A percentile compares a stretch with the other conserved stretches of the same genome.
Evolutionary conservation across 352 stramenopile species (phyloP).

Genomic region (Pythium grandisporangium): DNA sequence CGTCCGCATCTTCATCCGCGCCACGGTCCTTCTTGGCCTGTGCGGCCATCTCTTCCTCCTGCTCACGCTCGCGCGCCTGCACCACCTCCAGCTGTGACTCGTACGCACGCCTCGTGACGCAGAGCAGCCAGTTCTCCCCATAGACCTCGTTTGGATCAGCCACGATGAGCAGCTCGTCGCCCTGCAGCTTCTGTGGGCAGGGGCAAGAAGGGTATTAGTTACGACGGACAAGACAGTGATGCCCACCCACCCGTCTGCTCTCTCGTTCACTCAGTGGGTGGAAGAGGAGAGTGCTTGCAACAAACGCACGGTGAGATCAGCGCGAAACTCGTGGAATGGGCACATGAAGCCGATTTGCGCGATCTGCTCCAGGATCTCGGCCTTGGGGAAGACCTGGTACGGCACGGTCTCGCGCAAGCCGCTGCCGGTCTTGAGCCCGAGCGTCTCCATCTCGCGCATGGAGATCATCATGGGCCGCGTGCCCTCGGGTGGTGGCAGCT

Average conservation of each 20-base stretch:
- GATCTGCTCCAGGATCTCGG: slow-evolving; percentile 68
- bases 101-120: slow-evolving; percentile 51
- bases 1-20: slow-evolving; percentile 37
- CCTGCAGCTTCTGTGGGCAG: slow-evolving; percentile 58
- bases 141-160: slow-evolving; percentile 68
- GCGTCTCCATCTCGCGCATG: slow-evolving; percentile 79
- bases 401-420: slow-evolving; percentile 65
- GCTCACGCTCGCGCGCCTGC: slow-evolving; percentile 32
- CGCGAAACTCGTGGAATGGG: slow-evolving; percentile 64
- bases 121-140: slow-evolving; percentile 81
- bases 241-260: too few relatives aligned
- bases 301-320: slow-evolving; percentile 34
- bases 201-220: too few relatives aligned
- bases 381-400: slow-evolving; percentile 61
- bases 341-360: slow-evolving; percentile 75
- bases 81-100: slow-evolving; percentile 63
- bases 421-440: slow-evolving; percentile 69
- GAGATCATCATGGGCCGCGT: slow-evolving; percentile 79
- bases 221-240: too few relatives aligned
- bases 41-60: slow-evolving; percentile 25
- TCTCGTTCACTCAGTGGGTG: background rate
- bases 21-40: slow-evolving; percentile 20
- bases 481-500: slow-evolving; percentile 46
- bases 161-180: slow-evolving; percentile 67
- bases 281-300: too few relatives aligned